phyloP scores from a whole-genome alignment of 441 rosid species.

The Populus hybrid region DNA sequence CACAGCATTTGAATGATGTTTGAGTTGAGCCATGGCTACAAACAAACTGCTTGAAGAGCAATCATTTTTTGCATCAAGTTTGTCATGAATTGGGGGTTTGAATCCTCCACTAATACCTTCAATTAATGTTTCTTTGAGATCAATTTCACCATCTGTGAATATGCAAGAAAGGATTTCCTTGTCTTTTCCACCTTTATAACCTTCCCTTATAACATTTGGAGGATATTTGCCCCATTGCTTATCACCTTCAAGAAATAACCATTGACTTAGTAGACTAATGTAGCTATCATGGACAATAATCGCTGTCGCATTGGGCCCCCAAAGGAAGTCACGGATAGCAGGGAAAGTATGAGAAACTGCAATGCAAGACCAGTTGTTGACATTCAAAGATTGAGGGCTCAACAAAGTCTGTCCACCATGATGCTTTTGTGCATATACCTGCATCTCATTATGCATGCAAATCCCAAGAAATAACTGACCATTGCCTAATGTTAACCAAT shows the following conservation, averaged over 20 bases:
- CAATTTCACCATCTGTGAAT: constrained; percentile 34
- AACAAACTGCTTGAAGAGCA: constrained; percentile 28
- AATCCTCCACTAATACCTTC: constrained; percentile 21
- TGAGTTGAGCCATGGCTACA: constrained; percentile 30
- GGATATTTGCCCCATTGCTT: constrained; percentile 20
- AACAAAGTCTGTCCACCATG: constrained; percentile 40
- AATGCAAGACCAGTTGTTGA: constrained; percentile 67
- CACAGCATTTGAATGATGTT: constrained; percentile 27
- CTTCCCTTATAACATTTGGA: constrained; percentile 24
- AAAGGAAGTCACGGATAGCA: constrained; percentile 55
- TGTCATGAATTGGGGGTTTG: constrained; percentile 26
- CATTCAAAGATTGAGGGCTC: constrained; percentile 36
- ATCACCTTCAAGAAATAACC: too few species aligned
- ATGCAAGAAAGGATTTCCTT: constrained; percentile 30
- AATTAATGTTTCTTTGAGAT: constrained; percentile 27
- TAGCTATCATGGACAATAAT: constrained; percentile 62
- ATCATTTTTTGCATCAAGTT: constrained; percentile 28
- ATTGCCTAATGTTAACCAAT: constrained; percentile 68
- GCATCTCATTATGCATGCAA: constrained; percentile 70
- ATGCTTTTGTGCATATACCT: constrained; percentile 62
- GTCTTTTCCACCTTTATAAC: constrained; percentile 28
- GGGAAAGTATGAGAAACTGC: constrained; percentile 55
- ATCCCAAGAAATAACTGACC: constrained; percentile 78
- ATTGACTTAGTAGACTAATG: constrained; percentile 57
- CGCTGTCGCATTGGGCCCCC: constrained; percentile 65